phyloP scores from a whole-genome alignment of 2,329 filamentous ascomycete genomes.

The Ascochyta pisi region DNA sequence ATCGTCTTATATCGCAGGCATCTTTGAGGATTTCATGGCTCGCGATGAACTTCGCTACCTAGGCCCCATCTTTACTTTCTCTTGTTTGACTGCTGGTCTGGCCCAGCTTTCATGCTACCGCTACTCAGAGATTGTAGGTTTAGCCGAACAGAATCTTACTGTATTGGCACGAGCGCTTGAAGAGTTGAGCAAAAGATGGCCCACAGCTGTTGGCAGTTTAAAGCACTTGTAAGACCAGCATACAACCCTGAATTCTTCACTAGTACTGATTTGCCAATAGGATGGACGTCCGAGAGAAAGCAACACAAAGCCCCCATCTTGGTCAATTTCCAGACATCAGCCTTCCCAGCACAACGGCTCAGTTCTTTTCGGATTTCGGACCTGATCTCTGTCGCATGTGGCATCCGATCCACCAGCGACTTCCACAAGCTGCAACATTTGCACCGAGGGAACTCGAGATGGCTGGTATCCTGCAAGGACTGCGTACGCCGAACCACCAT shows the following conservation, averaged over 20 bases:
- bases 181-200: slow-evolving; percentile 42
- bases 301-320: slow-evolving; percentile 34
- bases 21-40: slow-evolving; percentile 54
- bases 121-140: slow-evolving; percentile 38
- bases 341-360: slow-evolving; percentile 30
- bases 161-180: slow-evolving; percentile 39
- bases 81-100: slow-evolving; percentile 50
- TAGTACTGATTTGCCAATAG: slow-evolving; percentile 1
- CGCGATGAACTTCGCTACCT: slow-evolving; percentile 51
- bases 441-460: slow-evolving; percentile 40
- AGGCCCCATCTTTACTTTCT: slow-evolving; percentile 52
- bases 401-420: slow-evolving; percentile 31
- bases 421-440: slow-evolving; percentile 27
- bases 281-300: slow-evolving; percentile 43
- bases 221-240: slow-evolving; percentile 31
- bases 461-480: slow-evolving; percentile 40
- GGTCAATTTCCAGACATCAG: slow-evolving; percentile 39
- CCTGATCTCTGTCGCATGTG: slow-evolving; percentile 44
- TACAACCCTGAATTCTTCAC: too few species aligned
- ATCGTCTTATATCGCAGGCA: slow-evolving; percentile 52
- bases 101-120: slow-evolving; percentile 50
- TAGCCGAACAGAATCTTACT: slow-evolving; percentile 39
- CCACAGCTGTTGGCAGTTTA: slow-evolving; percentile 39
- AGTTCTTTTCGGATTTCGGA: slow-evolving; percentile 44
- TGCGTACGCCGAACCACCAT: slow-evolving; percentile 34